These are phyloP conservation scores for Schizosaccharomyces japonicus DNA, from an alignment of 805 yeast genomes.

Conservation along the genomic window DNA sequence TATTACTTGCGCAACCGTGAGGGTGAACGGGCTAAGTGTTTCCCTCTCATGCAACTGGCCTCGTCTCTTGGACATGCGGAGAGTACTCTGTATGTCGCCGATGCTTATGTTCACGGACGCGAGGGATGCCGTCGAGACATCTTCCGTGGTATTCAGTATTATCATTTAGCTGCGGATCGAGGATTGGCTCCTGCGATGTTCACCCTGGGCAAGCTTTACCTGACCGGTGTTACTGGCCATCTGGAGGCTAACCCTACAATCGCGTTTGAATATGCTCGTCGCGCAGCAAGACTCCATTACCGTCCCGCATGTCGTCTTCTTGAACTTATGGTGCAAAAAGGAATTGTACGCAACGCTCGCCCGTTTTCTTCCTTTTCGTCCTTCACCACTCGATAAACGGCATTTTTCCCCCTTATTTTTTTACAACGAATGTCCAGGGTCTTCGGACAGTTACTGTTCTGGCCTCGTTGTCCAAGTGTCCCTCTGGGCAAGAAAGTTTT, in stretches of 20 bases:
- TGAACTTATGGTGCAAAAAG: too few species aligned
- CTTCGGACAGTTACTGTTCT: too few species aligned
- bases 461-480: too few species aligned
- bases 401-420: too few species aligned
- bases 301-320: not conserved
- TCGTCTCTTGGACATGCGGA: not conserved
- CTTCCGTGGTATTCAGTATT: not conserved
- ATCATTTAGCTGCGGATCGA: not conserved
- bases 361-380: too few species aligned
- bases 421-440: too few species aligned
- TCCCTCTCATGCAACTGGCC: not conserved
- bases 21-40: not conserved
- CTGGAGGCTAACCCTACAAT: not conserved
- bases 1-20: not conserved
- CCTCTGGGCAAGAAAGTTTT: too few species aligned
- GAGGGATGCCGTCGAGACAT: not conserved
- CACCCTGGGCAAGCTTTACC: not conserved
- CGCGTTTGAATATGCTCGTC: constrained; percentile 1
- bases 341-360: too few species aligned
- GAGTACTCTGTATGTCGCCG: not conserved
- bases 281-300: not conserved
- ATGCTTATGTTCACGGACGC: not conserved
- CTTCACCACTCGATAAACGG: too few species aligned
- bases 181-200: not conserved
- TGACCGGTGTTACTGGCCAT: not conserved